Conservation (phyloP, 2,329 filamentous ascomycete species). For the Onygena corvina region DNA sequence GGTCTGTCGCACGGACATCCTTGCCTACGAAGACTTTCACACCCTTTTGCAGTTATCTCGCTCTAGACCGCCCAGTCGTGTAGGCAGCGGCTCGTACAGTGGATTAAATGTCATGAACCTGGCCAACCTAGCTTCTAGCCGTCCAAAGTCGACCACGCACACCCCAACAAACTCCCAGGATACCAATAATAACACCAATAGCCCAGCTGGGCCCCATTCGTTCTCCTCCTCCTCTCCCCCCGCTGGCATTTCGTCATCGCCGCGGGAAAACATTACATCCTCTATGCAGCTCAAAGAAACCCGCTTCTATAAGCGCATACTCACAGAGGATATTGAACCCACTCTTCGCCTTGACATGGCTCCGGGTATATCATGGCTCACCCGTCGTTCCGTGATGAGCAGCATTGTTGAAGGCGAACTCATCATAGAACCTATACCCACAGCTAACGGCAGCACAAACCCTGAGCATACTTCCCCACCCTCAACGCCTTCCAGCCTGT, state of each 20-base stretch:
- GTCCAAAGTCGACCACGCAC: constrained; percentile 39
- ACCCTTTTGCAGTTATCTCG: constrained; percentile 60
- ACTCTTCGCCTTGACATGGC: constrained; percentile 80
- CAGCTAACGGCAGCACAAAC: constrained; percentile 31
- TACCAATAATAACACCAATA: background rate
- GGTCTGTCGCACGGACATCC: constrained; percentile 68
- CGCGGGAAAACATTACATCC: constrained; percentile 32
- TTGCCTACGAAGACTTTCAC: constrained; percentile 73
- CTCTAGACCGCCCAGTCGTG: constrained; percentile 51
- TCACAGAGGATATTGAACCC: constrained; percentile 87
- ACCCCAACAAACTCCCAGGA: constrained; percentile 43
- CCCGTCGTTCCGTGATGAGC: constrained; percentile 68
- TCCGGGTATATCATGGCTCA: constrained; percentile 86
- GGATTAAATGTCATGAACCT: constrained; percentile 50
- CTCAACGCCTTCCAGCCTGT: background rate
- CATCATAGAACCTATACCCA: constrained; percentile 76
- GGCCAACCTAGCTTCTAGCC: constrained; percentile 31
- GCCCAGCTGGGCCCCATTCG: constrained; percentile 38
- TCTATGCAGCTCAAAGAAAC: constrained; percentile 63
- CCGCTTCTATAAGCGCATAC: constrained; percentile 81
- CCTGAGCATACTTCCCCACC: background rate
- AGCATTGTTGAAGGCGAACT: constrained; percentile 75
- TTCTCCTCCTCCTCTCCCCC: constrained; percentile 27
- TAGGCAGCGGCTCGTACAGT: constrained; percentile 59
- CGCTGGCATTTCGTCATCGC: constrained; percentile 27